Conservation (phyloP, 2,329 filamentous ascomycete genomes). For the Diplodia seriata region DNA sequence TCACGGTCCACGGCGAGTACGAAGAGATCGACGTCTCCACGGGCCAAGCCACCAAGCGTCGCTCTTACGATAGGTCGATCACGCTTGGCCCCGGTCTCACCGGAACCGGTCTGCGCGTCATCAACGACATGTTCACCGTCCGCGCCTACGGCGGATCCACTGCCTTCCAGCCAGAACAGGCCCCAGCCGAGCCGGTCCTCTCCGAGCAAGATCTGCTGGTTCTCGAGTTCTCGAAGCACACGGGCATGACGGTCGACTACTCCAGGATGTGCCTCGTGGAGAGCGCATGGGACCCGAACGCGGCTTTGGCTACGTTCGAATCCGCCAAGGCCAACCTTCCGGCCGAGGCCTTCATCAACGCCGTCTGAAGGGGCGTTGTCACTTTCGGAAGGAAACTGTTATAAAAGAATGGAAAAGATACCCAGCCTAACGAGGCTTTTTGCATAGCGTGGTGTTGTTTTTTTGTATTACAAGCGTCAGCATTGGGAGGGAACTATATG, state of each 20-base stretch:
- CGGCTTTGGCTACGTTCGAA: constrained; percentile 76
- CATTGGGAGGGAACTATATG: not conserved
- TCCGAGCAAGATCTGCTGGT: constrained; percentile 69
- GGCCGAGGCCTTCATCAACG: constrained; percentile 50
- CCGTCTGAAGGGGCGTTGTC: not conserved
- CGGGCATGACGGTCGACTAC: constrained; percentile 80
- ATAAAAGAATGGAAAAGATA: constrained; percentile 14
- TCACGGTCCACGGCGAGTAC: constrained; percentile 84
- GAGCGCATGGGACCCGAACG: constrained; percentile 79
- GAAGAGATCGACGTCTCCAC: constrained; percentile 71
- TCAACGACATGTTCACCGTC: constrained; percentile 79
- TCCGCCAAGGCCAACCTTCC: constrained; percentile 67
- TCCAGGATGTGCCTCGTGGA: constrained; percentile 81
- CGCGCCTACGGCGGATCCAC: constrained; percentile 68
- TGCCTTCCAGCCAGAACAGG: constrained; percentile 57
- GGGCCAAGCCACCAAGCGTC: constrained; percentile 63
- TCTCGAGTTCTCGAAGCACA: constrained; percentile 74
- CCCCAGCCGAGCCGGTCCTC: constrained; percentile 62
- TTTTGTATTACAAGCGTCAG: not conserved
- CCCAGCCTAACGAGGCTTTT: constrained; percentile 7
- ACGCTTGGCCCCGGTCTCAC: constrained; percentile 76
- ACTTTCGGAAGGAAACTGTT: not conserved
- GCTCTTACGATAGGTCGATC: constrained; percentile 84
- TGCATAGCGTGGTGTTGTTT: constrained; percentile 11
- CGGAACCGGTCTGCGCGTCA: constrained; percentile 69